Evolutionary conservation across 768 basidiomycete species (phyloP).

Genomic region (Rhodosporidiobolus odoratus): DNA sequence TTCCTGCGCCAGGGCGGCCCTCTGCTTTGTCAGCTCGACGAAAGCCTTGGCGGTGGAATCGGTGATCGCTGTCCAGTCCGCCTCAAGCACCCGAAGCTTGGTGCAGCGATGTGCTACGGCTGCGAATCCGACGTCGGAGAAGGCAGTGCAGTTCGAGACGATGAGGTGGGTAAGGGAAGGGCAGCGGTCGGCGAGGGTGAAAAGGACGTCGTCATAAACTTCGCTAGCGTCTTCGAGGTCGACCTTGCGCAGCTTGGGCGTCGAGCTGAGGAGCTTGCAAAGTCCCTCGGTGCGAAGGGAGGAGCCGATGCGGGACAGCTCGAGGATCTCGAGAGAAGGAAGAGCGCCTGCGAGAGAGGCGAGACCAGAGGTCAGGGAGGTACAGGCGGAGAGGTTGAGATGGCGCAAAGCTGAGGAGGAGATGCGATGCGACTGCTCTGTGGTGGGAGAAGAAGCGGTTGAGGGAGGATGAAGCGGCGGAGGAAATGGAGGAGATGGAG

Average conservation of each 20-base stretch:
- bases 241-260: slow-evolving; percentile 64
- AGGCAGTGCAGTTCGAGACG: slow-evolving; percentile 61
- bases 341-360: slow-evolving; percentile 65
- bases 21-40: slow-evolving; percentile 50
- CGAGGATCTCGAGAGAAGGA: slow-evolving; percentile 68
- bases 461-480: slow-evolving; percentile 48
- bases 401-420: slow-evolving; percentile 67
- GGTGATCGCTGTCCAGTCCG: slow-evolving; percentile 71
- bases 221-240: slow-evolving; percentile 80
- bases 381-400: slow-evolving; percentile 65
- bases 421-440: slow-evolving; percentile 52
- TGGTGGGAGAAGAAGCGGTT: too few relatives aligned
- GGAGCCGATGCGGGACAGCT: slow-evolving; percentile 68
- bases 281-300: slow-evolving; percentile 66
- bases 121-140: slow-evolving; percentile 63
- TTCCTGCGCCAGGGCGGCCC: slow-evolving; percentile 50
- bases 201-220: slow-evolving; percentile 68
- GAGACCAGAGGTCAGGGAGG: slow-evolving; percentile 70
- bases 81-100: slow-evolving; percentile 63
- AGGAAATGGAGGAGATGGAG: background rate
- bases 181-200: slow-evolving; percentile 56
- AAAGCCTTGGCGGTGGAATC: slow-evolving; percentile 62
- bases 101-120: slow-evolving; percentile 62
- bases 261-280: slow-evolving; percentile 62
- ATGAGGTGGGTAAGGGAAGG: slow-evolving; percentile 60